Conservation (phyloP, 768 basidiomycete genomes). For the Panaeolus cyanescens region DNA sequence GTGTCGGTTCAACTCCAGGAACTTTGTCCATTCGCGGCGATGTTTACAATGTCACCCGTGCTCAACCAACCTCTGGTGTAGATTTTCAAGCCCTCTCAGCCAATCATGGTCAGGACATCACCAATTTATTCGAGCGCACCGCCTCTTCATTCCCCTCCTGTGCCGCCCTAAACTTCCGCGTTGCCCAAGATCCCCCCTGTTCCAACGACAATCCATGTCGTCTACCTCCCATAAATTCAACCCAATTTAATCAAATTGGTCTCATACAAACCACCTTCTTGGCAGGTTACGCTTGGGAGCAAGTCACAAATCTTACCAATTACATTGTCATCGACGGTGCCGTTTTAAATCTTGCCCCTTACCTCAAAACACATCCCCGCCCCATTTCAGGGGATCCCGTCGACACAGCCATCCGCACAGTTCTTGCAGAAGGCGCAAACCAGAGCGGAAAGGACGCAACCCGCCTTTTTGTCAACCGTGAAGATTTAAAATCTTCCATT, state of each 20-base stretch:
- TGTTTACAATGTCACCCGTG: conserved; percentile 71
- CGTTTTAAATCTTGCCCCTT: conserved; percentile 91
- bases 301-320: conserved; percentile 69
- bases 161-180: conserved; percentile 57
- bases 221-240: conserved; percentile 58
- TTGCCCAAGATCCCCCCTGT: conserved; percentile 80
- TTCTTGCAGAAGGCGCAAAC: conserved; percentile 50
- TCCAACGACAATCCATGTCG: conserved; percentile 59
- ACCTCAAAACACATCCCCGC: conserved; percentile 71
- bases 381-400: conserved; percentile 74
- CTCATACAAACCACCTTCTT: conserved; percentile 66
- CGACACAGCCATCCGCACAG: conserved; percentile 79
- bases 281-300: conserved; percentile 91
- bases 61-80: conserved; percentile 51
- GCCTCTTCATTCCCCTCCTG: conserved; percentile 70
- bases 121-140: conserved; percentile 78
- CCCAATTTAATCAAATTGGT: conserved; percentile 61
- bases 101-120: conserved; percentile 84
- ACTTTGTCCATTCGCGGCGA: conserved; percentile 78
- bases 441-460: conserved; percentile 87
- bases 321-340: conserved; percentile 92
- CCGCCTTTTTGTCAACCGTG: conserved; percentile 76
- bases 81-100: conserved; percentile 60
- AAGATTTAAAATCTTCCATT: conserved; percentile 65
- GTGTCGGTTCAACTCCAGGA: conserved; percentile 56